Evolutionary conservation across 208 protist genomes (phyloP).

Genomic region (Leishmania turanica): DNA sequence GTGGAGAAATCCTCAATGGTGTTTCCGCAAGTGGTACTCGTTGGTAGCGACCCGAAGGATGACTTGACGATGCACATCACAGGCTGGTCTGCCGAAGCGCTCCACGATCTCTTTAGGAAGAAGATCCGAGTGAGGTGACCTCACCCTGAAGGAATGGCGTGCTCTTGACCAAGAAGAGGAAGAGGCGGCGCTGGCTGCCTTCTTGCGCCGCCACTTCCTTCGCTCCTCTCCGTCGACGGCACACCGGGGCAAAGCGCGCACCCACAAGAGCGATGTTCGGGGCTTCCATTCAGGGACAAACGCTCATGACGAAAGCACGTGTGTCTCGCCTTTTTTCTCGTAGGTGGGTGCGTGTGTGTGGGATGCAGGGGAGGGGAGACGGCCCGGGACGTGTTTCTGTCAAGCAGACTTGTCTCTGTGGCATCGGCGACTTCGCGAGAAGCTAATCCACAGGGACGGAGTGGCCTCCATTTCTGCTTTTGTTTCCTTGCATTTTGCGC

Average conservation of each 20-base stretch:
- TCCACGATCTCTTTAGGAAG: constrained; percentile 40
- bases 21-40: constrained; percentile 32
- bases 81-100: constrained; percentile 35
- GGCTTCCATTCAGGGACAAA: no score
- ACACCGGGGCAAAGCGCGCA: no score
- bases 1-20: constrained; percentile 2
- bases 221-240: neutral
- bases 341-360: no score
- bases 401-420: no score
- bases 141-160: neutral
- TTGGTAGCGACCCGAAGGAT: constrained; percentile 13
- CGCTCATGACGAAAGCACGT: neutral
- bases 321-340: neutral
- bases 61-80: constrained; percentile 26
- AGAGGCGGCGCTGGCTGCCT: neutral
- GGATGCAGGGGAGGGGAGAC: no score
- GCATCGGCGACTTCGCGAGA: no score
- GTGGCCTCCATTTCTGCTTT: no score
- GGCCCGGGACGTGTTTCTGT: no score
- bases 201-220: neutral
- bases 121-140: constrained; percentile 23
- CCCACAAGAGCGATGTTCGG: neutral
- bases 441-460: no score
- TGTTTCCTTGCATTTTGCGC: no score
- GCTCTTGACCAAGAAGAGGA: neutral